Percentiles rank a stretch among this genome's conserved stretches.
These are phyloP conservation scores for Botrytis fabae DNA, from an alignment of 2,329 filamentous ascomycete species.

Conservation along the genomic window DNA sequence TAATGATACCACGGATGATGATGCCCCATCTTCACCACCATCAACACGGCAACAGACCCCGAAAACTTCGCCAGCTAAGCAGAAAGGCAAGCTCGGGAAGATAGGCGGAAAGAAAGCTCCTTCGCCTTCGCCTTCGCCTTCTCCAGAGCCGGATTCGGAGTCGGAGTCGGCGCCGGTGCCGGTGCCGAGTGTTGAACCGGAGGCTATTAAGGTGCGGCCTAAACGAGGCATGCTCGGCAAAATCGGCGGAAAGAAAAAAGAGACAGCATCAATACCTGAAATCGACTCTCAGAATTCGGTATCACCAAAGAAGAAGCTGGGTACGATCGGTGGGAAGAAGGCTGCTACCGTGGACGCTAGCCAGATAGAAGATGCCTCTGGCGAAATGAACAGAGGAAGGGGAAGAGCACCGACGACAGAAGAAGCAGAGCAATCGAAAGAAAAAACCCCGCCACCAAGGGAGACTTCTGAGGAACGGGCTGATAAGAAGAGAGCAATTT, in stretches of 20 bases:
- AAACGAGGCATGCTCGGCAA: constrained; percentile 33
- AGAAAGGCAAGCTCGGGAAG: constrained; percentile 30
- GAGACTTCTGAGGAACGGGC: constrained; percentile 40
- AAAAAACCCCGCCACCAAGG: constrained; percentile 25
- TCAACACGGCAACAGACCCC: constrained; percentile 3
- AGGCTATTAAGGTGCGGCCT: constrained; percentile 15
- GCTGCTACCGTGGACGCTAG: constrained; percentile 4
- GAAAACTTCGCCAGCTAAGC: constrained; percentile 8
- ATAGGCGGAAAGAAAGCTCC: constrained; percentile 31
- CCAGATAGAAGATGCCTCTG: constrained; percentile 12
- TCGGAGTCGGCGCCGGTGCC: not conserved
- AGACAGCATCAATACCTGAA: constrained; percentile 20
- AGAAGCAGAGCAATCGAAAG: constrained; percentile 17
- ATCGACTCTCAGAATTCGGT: constrained; percentile 23
- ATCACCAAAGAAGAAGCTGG: constrained; percentile 33
- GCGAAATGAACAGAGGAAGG: constrained; percentile 26
- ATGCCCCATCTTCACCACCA: constrained; percentile 12
- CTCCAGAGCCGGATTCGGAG: constrained; percentile 12
- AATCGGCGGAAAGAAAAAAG: constrained; percentile 36
- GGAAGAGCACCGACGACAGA: constrained; percentile 24
- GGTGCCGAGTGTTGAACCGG: constrained; percentile 10
- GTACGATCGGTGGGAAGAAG: constrained; percentile 29
- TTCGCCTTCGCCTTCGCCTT: constrained; percentile 19
- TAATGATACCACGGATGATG: constrained; percentile 27
- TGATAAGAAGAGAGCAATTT: constrained; percentile 36